These are phyloP conservation scores for Usnea hakonensis DNA, from an alignment of 495 filamentous ascomycete species.

Conservation along the genomic window DNA sequence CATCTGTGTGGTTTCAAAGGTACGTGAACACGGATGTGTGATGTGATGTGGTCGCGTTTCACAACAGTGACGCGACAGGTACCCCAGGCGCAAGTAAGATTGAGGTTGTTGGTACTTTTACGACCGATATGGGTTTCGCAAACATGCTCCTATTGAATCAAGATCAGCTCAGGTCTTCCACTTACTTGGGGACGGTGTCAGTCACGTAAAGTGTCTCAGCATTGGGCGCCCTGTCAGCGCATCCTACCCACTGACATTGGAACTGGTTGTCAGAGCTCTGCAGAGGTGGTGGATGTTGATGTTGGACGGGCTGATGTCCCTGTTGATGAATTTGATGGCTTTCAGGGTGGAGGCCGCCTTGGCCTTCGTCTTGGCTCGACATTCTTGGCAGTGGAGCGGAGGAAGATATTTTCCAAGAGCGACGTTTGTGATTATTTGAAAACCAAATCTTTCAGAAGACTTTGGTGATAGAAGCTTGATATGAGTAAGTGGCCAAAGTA, in stretches of 20 bases:
- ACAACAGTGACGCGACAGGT: constrained; percentile 92
- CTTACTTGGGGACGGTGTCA: constrained; percentile 22
- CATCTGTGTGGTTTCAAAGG: constrained; percentile 98
- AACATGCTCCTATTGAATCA: constrained; percentile 71
- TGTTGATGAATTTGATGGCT: constrained; percentile 15
- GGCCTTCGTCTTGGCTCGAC: constrained; percentile 6
- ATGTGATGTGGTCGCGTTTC: constrained; percentile 99
- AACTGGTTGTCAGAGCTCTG: constrained; percentile 31
- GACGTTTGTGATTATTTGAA: background rate
- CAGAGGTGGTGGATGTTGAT: constrained; percentile 23
- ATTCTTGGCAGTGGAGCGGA: constrained; percentile 5
- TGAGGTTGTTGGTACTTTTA: constrained; percentile 98
- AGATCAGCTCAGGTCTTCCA: constrained; percentile 8
- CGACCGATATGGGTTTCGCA: constrained; percentile 98
- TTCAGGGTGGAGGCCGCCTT: constrained; percentile 10
- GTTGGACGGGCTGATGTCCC: constrained; percentile 28
- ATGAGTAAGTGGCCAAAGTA: background rate
- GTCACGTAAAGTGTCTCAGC: constrained; percentile 89
- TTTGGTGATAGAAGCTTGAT: background rate
- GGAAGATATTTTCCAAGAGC: background rate
- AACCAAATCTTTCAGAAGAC: background rate
- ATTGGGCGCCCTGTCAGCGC: constrained; percentile 68
- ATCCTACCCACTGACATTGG: constrained; percentile 79
- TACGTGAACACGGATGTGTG: constrained; percentile 96
- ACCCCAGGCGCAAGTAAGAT: constrained; percentile 95